Base-by-base conservation (phyloP, 2,329 filamentous ascomycete species). In the Nothophoma quercina region DNA sequence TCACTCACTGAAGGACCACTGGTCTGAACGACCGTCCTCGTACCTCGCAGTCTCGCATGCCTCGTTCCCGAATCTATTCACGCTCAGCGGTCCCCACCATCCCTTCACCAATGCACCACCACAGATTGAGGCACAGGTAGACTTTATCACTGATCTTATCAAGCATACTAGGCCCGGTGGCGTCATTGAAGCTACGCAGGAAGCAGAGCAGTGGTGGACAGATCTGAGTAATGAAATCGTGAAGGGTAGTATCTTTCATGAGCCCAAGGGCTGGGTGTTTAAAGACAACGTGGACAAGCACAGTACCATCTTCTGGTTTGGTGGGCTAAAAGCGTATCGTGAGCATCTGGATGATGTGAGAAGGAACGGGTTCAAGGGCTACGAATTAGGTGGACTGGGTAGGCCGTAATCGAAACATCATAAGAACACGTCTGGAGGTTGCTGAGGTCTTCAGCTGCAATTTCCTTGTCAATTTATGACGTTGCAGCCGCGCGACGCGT, bases 241-340 rank as follows among this genome's bases (percentile, higher is more conserved):
- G 12, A 19, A 29, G 38, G 38, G 38, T 2, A 40, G 38, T 8
- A 40, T 29, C 6, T 40, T 40, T 7, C 38, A 39, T 15, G 36
- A 39, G 9, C 36, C 36, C 4, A 39, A 39, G 36, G 36, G 36
- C 5, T 39, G 36, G 36, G 38, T 40, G 15, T 40, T 40, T 12
- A 29, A 29, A 18, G 38, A 40, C n/a, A 29, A 40, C n/a, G 38
- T 40, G 38, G 38, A 40, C 15, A 22, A 40, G 15, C 38, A 40
- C 7, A 40, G 25, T 8, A 40, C 38, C 25, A 40, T 40, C 8
- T 40, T 40, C 23, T 40, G 38, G 38, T 29, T 40, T 29, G 38
- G 38, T n/a, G 38, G 38, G 25, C 16, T 40, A 10, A 40, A 40
- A 16, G n/a, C 25, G 25, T 40, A 40, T 21, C n/a, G 38, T 19